Percentiles rank a stretch among this genome's conserved stretches.
These are phyloP conservation scores for Leucosporidium scottii DNA, from an alignment of 768 basidiomycete genomes.

Conservation along the genomic window DNA sequence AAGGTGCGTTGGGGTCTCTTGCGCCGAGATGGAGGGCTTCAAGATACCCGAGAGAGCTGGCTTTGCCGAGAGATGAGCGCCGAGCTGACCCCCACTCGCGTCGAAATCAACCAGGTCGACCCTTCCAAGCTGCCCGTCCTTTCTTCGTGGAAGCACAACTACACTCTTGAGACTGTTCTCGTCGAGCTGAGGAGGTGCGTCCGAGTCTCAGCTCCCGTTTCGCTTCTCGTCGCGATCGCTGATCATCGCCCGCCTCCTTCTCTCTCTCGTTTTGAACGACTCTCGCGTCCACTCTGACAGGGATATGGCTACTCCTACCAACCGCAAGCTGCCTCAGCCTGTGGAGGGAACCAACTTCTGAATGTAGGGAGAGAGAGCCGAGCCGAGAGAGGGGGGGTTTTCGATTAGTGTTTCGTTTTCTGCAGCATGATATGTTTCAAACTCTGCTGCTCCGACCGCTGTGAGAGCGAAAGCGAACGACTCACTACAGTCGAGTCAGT, in stretches of 20 bases:
- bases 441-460: too few species aligned
- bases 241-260: neutral
- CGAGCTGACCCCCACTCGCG: neutral
- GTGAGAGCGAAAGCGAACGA: too few species aligned
- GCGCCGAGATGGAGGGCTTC: neutral
- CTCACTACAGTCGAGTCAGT: too few species aligned
- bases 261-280: neutral
- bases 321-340: slow-evolving; percentile 91
- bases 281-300: slow-evolving; percentile 48
- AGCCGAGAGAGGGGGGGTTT: too few species aligned
- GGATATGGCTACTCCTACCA: slow-evolving; percentile 88
- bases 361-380: neutral
- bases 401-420: too few species aligned
- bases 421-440: too few species aligned
- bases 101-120: slow-evolving; percentile 62
- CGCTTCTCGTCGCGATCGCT: neutral
- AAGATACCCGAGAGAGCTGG: too few species aligned
- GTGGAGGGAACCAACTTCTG: slow-evolving; percentile 58
- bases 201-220: neutral
- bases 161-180: slow-evolving; percentile 77
- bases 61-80: neutral
- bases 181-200: slow-evolving; percentile 87
- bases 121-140: slow-evolving; percentile 63
- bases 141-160: slow-evolving; percentile 62
- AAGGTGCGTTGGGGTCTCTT: slow-evolving; percentile 40